Conservation (phyloP, 2,329 filamentous ascomycete genomes). For the Cyphellophora attinorum region DNA sequence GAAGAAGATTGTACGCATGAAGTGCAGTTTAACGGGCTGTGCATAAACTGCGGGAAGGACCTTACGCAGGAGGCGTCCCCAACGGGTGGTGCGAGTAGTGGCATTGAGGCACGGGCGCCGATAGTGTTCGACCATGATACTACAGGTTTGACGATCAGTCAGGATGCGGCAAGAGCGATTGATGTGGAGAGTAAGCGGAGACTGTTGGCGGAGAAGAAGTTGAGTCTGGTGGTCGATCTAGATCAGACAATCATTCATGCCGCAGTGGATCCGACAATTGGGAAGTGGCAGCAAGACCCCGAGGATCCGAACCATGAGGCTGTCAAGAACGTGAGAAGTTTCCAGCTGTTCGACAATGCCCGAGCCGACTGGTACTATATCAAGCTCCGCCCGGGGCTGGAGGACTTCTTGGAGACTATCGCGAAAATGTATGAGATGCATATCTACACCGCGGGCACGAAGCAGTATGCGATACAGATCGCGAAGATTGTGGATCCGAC, state of each 20-base stretch:
- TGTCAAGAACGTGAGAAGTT: constrained; percentile 77
- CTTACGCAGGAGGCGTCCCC: constrained; percentile 66
- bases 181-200: constrained; percentile 82
- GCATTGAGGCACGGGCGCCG: constrained; percentile 65
- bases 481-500: constrained; percentile 88
- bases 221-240: constrained; percentile 90
- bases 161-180: constrained; percentile 66
- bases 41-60: constrained; percentile 85
- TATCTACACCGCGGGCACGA: constrained; percentile 98
- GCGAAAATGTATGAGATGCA: constrained; percentile 84
- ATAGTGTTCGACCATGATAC: constrained; percentile 96
- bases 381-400: constrained; percentile 83
- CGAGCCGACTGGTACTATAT: constrained; percentile 93
- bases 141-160: constrained; percentile 74
- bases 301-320: constrained; percentile 84
- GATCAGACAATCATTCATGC: constrained; percentile 99
- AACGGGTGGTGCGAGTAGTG: constrained; percentile 11
- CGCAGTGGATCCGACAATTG: constrained; percentile 90
- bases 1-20: constrained; percentile 88
- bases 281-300: constrained; percentile 85
- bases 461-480: constrained; percentile 89
- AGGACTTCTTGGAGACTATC: constrained; percentile 68
- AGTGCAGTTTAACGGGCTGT: constrained; percentile 82
- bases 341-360: constrained; percentile 81
- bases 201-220: constrained; percentile 68